Evolutionary conservation across 495 filamentous ascomycete species (phyloP).

Genomic region (Mytilinidion resinicola): DNA sequence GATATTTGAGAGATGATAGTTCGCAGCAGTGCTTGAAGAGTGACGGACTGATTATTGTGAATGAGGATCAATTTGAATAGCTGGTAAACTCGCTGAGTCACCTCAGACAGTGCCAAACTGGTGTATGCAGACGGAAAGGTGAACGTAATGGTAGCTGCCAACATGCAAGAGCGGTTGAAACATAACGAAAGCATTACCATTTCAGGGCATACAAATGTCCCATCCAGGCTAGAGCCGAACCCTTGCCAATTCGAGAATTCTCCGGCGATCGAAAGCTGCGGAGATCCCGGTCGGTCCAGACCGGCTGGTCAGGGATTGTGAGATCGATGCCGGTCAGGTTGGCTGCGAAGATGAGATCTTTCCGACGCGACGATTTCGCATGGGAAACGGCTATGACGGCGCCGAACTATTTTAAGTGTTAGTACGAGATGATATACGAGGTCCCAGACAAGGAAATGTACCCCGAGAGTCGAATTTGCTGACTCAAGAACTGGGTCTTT

Average conservation of each 20-base stretch:
- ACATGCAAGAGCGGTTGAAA: not conserved
- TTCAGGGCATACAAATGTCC: constrained; percentile 31
- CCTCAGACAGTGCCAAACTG: not conserved
- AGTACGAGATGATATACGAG: not conserved
- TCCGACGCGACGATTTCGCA: constrained; percentile 25
- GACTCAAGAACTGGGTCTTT: not conserved
- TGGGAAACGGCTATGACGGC: constrained; percentile 32
- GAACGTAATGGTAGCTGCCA: not conserved
- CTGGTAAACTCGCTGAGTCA: not conserved
- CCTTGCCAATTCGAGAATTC: constrained; percentile 21
- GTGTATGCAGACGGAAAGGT: not conserved
- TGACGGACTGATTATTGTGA: not conserved
- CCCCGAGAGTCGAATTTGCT: constrained; percentile 2
- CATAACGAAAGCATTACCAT: constrained; percentile 18
- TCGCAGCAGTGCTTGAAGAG: not conserved
- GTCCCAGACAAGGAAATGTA: not conserved
- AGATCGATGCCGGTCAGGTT: constrained; percentile 33
- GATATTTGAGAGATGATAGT: not conserved
- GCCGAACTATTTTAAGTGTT: constrained; percentile 12
- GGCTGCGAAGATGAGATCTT: constrained; percentile 27
- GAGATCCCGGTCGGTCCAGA: constrained; percentile 29
- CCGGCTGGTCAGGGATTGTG: constrained; percentile 30
- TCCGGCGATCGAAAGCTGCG: constrained; percentile 13
- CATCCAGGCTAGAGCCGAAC: constrained; percentile 31
- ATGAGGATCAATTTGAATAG: not conserved